phyloP scores from a whole-genome alignment of 106 monocot genomes.

The Dendrobium huoshanense region DNA sequence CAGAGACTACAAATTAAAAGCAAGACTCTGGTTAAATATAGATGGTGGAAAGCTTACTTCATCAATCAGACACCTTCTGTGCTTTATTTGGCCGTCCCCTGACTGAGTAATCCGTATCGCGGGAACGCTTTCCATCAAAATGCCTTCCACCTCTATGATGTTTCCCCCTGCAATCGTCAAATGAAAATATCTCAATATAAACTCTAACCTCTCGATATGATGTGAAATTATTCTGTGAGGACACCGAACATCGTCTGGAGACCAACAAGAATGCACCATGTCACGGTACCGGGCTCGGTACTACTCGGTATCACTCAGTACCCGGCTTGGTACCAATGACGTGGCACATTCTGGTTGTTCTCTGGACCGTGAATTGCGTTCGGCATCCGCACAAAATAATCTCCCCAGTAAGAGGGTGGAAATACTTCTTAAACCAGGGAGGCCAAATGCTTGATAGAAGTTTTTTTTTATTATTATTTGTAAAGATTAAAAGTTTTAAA shows the following conservation, averaged over 20 bases:
- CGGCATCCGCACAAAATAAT: too few species aligned
- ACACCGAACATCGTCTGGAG: too few species aligned
- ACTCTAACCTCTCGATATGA: neutral
- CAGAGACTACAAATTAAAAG: neutral
- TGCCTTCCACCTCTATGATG: constrained; percentile 28
- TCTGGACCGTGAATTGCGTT: too few species aligned
- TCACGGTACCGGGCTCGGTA: too few species aligned
- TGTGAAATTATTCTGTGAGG: too few species aligned
- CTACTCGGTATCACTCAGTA: too few species aligned
- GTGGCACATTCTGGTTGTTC: too few species aligned
- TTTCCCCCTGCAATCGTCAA: constrained; percentile 22
- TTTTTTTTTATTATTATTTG: neutral
- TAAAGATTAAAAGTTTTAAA: neutral
- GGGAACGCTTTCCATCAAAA: constrained; percentile 31
- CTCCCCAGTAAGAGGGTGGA: too few species aligned
- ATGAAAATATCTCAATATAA: neutral
- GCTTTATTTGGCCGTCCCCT: constrained; percentile 19
- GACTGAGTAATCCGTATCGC: constrained; percentile 4
- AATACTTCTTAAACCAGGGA: too few species aligned
- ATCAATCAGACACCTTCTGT: constrained; percentile 14
- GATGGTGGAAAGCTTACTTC: neutral
- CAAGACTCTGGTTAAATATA: neutral
- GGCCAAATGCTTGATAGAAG: neutral
- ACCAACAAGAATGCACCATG: too few species aligned
- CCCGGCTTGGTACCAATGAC: too few species aligned